phyloP scores from a whole-genome alignment of 2,329 filamentous ascomycete species.

The Curvularia sp. region DNA sequence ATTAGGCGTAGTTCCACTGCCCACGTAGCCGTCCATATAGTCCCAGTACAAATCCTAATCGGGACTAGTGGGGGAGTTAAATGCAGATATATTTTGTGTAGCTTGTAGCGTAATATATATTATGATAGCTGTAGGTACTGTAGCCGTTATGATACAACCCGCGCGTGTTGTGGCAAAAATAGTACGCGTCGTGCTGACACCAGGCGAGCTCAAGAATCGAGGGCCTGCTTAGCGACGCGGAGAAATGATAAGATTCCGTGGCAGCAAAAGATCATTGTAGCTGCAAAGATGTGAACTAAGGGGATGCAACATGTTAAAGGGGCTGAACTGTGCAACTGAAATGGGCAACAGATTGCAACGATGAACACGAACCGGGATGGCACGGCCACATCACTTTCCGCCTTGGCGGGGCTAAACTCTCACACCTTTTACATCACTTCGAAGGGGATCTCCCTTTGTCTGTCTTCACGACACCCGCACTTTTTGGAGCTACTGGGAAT shows the following conservation, averaged over 20 bases:
- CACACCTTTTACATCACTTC: background rate
- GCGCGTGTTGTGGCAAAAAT: background rate
- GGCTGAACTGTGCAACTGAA: background rate
- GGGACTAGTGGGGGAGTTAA: background rate
- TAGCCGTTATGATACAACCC: background rate
- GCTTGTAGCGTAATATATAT: background rate
- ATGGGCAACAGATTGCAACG: background rate
- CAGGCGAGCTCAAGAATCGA: background rate
- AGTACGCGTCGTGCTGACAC: background rate
- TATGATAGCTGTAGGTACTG: background rate
- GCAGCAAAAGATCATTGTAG: background rate
- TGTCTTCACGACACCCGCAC: too few relatives aligned
- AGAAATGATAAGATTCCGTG: too few relatives aligned
- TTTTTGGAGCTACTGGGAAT: too few relatives aligned
- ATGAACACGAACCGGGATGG: background rate
- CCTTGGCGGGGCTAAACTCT: background rate
- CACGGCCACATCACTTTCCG: background rate
- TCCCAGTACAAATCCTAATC: background rate
- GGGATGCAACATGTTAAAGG: background rate
- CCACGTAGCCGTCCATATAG: background rate
- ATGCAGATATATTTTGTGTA: background rate
- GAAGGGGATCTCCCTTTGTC: too few relatives aligned
- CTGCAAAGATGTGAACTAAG: background rate
- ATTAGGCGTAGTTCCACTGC: background rate
- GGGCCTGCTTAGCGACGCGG: background rate